phyloP scores from a whole-genome alignment of 208 protist species.

The Crithidia fasciculata region DNA sequence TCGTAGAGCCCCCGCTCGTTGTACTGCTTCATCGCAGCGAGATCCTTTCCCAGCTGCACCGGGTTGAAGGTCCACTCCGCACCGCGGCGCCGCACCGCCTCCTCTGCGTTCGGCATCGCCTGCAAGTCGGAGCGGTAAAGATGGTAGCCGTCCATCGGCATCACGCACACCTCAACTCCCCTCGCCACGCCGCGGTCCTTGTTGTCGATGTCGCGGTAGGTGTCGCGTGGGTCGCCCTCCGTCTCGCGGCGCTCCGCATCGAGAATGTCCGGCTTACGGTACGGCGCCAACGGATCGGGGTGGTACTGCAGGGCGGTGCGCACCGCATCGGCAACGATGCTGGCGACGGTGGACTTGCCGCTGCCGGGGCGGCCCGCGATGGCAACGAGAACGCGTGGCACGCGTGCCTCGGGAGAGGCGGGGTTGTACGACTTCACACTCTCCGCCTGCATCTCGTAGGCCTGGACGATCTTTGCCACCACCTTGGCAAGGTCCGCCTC shows the following conservation, averaged over 20 bases:
- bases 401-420: slow-evolving; percentile 21
- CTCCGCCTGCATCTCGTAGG: slow-evolving; percentile 26
- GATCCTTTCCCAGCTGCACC: slow-evolving; percentile 49
- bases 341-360: slow-evolving; percentile 69
- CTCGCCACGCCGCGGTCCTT: not conserved
- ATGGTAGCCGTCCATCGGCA: slow-evolving; percentile 90
- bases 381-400: slow-evolving; percentile 66
- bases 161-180: slow-evolving; percentile 50
- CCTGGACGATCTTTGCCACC: slow-evolving; percentile 26
- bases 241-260: slow-evolving; percentile 16
- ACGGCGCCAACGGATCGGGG: slow-evolving; percentile 16
- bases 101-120: slow-evolving; percentile 56
- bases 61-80: slow-evolving; percentile 87
- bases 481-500: slow-evolving; percentile 18
- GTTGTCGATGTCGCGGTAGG: slow-evolving; percentile 9
- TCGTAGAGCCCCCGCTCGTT: slow-evolving; percentile 44
- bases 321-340: slow-evolving; percentile 49
- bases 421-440: slow-evolving; percentile 27
- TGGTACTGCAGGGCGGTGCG: slow-evolving; percentile 27
- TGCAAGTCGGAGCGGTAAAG: slow-evolving; percentile 51
- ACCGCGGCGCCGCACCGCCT: slow-evolving; percentile 68
- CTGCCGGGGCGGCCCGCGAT: slow-evolving; percentile 76
- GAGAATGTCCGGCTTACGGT: slow-evolving; percentile 12
- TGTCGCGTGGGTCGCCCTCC: slow-evolving; percentile 5
- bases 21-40: slow-evolving; percentile 39